A percentile compares a stretch with the other conserved stretches of the same genome.
Conservation (phyloP, 495 filamentous ascomycete genomes). For the Podospora bellae-mahoneyi region DNA sequence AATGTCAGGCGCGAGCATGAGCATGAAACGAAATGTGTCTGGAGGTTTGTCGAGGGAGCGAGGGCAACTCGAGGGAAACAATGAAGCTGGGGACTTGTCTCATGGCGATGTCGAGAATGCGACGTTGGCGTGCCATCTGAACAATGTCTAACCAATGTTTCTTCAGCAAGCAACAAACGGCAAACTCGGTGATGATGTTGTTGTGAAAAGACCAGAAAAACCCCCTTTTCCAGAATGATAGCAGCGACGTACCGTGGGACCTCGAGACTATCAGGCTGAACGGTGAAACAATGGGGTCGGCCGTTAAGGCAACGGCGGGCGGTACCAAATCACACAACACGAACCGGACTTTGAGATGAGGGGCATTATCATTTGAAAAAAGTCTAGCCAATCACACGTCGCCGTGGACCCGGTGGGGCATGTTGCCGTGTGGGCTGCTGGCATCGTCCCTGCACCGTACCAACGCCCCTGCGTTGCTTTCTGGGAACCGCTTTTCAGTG, state of each 20-base stretch:
- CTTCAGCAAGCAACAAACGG: not conserved
- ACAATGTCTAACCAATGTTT: too few species aligned
- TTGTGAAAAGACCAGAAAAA: not conserved
- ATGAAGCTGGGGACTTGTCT: slow-evolving; percentile 1
- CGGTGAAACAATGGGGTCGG: not conserved
- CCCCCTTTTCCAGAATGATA: slow-evolving; percentile 1
- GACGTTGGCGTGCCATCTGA: slow-evolving; percentile 4
- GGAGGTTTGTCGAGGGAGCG: not conserved
- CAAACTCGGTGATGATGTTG: not conserved
- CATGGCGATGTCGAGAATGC: slow-evolving; percentile 1
- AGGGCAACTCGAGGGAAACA: not conserved
- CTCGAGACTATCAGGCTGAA: not conserved
- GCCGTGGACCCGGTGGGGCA: not conserved
- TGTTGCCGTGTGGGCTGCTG: not conserved
- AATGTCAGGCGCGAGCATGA: not conserved
- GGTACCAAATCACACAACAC: slow-evolving; percentile 1
- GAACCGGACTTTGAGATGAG: not conserved
- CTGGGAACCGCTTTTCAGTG: too few species aligned
- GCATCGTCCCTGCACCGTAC: slow-evolving; percentile 5
- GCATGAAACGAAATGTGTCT: slow-evolving; percentile 8
- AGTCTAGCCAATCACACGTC: not conserved
- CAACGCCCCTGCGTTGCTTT: slow-evolving; percentile 7
- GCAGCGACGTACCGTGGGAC: not conserved
- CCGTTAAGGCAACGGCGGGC: not conserved
- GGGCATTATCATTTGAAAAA: not conserved